Conservation (phyloP, 805 yeast genomes). For the Pichia sporocuriosa region DNA sequence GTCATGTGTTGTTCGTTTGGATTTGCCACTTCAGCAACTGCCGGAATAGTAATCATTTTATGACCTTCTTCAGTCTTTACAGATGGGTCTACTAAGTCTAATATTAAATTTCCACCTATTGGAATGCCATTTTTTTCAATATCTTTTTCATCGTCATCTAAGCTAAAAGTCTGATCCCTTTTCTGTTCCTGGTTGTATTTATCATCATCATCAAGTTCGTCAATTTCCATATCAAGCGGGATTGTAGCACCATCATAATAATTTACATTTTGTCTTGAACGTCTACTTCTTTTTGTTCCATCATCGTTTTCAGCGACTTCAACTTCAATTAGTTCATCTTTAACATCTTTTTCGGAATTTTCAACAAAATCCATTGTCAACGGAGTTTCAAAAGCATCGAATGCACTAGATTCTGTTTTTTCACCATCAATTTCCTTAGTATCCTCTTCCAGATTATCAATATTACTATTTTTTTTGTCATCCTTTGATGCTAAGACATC, state of each 20-base stretch:
- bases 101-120: too few relatives aligned
- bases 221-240: not conserved
- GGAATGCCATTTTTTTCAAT: not conserved
- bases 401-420: constrained; percentile 3
- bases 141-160: not conserved
- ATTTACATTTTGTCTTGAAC: constrained; percentile 8
- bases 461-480: not conserved
- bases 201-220: constrained; percentile 1
- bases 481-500: constrained; percentile 10
- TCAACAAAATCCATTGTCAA: constrained; percentile 1
- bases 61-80: too few relatives aligned
- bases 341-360: constrained; percentile 7
- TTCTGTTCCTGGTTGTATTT: not conserved
- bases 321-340: not conserved
- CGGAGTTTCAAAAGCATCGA: constrained; percentile 12
- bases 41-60: too few relatives aligned
- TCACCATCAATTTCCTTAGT: not conserved
- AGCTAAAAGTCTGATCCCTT: not conserved
- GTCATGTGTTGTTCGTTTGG: too few relatives aligned
- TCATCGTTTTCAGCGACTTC: not conserved
- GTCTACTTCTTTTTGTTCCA: constrained; percentile 3
- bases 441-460: not conserved
- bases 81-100: too few relatives aligned
- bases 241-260: constrained; percentile 7
- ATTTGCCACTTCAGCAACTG: too few relatives aligned